phyloP scores from a whole-genome alignment of 2,329 filamentous ascomycete genomes.

The Chrysosphaeria jannelii region DNA sequence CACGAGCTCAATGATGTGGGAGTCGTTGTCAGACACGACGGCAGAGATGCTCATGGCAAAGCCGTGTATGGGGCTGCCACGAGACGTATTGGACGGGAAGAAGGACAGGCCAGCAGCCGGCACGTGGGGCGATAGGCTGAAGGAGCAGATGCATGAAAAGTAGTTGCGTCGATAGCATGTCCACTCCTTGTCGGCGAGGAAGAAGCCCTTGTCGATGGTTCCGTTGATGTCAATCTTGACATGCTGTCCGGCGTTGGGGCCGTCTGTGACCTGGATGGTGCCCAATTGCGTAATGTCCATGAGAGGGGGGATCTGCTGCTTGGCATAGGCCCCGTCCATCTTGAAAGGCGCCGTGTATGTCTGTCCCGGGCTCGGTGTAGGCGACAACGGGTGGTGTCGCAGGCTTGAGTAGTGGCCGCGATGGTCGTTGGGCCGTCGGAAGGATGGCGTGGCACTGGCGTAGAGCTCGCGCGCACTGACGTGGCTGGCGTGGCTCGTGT shows the following conservation, averaged over 20 bases:
- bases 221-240: constrained; percentile 48
- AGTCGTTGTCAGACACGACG: constrained; percentile 43
- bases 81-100: constrained; percentile 17
- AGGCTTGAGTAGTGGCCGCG: constrained; percentile 18
- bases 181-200: constrained; percentile 54
- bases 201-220: constrained; percentile 73
- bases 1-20: constrained; percentile 54
- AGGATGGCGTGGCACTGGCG: constrained; percentile 18
- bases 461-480: constrained; percentile 23
- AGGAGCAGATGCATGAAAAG: constrained; percentile 62
- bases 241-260: constrained; percentile 12
- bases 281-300: constrained; percentile 19
- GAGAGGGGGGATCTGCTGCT: constrained; percentile 21
- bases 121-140: constrained; percentile 29
- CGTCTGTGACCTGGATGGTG: constrained; percentile 29
- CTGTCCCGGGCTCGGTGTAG: constrained; percentile 18
- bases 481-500: constrained; percentile 19
- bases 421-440: constrained; percentile 18
- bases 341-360: constrained; percentile 15
- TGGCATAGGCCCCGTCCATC: constrained; percentile 19
- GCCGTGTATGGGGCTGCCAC: constrained; percentile 33
- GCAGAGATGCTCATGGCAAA: constrained; percentile 71
- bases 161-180: constrained; percentile 84
- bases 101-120: constrained; percentile 18
- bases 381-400: constrained; percentile 20